phyloP scores from a whole-genome alignment of 306 rosid species.

The Malus fusca region DNA sequence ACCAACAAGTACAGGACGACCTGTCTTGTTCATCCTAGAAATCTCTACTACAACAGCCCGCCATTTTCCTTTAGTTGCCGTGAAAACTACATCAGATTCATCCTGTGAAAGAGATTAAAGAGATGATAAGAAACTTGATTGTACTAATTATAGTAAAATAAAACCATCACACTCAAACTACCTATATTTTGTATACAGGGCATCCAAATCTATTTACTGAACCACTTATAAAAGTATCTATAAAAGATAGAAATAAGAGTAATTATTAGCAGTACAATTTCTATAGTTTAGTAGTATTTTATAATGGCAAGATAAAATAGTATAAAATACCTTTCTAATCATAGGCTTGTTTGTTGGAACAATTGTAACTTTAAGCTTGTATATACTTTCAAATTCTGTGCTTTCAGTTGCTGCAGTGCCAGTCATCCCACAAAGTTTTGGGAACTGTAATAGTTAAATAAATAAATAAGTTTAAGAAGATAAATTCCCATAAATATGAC shows the following conservation, averaged over 20 bases:
- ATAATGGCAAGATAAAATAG: background rate
- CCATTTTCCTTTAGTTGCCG: slow-evolving; percentile 91
- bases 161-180: background rate
- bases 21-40: slow-evolving; percentile 91
- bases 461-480: background rate
- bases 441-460: slow-evolving; percentile 53
- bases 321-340: slow-evolving; percentile 76
- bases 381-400: slow-evolving; percentile 95
- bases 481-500: slow-evolving; percentile 15
- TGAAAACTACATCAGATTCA: slow-evolving; percentile 94
- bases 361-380: slow-evolving; percentile 91
- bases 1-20: slow-evolving; percentile 96
- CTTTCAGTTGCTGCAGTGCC: slow-evolving; percentile 98
- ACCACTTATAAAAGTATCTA: background rate
- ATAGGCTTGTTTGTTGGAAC: slow-evolving; percentile 96
- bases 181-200: background rate
- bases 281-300: background rate
- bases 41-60: slow-evolving; percentile 95
- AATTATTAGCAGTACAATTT: background rate
- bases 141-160: slow-evolving; percentile 2
- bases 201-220: background rate
- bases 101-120: slow-evolving; percentile 50
- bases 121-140: slow-evolving; percentile 22
- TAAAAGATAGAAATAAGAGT: background rate
- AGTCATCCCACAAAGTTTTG: slow-evolving; percentile 98